These are phyloP conservation scores for Lachnellula arida DNA, from an alignment of 2,329 filamentous ascomycete species.

Conservation along the genomic window DNA sequence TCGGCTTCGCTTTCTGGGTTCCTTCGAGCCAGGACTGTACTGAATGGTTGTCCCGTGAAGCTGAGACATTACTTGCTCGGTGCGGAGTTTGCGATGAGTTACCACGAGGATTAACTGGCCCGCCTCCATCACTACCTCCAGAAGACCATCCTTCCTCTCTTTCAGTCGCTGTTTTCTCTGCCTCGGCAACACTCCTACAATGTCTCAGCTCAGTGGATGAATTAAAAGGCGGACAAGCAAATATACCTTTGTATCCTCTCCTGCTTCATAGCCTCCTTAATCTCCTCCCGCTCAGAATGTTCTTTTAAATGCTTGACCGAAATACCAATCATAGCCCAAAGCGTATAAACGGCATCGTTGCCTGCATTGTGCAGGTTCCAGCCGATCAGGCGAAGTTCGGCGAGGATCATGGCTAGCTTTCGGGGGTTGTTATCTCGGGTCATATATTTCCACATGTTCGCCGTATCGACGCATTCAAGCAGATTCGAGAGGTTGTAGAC, in stretches of 20 bases:
- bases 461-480: slow-evolving; percentile 67
- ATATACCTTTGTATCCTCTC: slow-evolving; percentile 17
- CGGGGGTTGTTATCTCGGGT: slow-evolving; percentile 47
- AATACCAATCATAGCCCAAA: slow-evolving; percentile 67
- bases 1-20: background rate
- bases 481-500: slow-evolving; percentile 49
- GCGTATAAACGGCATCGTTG: slow-evolving; percentile 78
- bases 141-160: slow-evolving; percentile 24
- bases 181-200: slow-evolving; percentile 13
- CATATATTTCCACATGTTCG: slow-evolving; percentile 62
- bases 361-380: slow-evolving; percentile 79
- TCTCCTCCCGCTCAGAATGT: slow-evolving; percentile 3
- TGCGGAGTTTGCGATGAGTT: background rate
- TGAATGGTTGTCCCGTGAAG: background rate
- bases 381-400: slow-evolving; percentile 56
- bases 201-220: background rate
- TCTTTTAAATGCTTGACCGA: slow-evolving; percentile 36
- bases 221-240: background rate
- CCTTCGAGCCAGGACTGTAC: background rate
- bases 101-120: slow-evolving; percentile 1
- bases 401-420: slow-evolving; percentile 57
- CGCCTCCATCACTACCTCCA: slow-evolving; percentile 24
- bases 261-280: slow-evolving; percentile 16
- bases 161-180: slow-evolving; percentile 7
- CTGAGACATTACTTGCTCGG: background rate